Conservation (phyloP, 1,139 yeast genomes). For the Casaregolazyma suthepensis region DNA sequence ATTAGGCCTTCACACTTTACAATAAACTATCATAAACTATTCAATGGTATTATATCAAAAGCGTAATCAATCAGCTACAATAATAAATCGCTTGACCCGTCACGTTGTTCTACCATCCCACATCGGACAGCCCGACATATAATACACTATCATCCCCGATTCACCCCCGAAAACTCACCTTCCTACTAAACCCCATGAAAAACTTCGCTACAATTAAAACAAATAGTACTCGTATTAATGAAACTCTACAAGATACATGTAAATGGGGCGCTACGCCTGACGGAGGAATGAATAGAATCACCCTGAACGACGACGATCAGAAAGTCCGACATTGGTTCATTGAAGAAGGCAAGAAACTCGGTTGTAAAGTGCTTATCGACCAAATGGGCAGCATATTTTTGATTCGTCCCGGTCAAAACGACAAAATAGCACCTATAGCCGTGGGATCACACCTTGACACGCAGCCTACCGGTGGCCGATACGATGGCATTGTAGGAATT, state of each 20-base stretch:
- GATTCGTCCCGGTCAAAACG: slow-evolving; percentile 51
- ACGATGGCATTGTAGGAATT: slow-evolving; percentile 68
- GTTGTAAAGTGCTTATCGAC: slow-evolving; percentile 55
- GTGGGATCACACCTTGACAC: slow-evolving; percentile 73
- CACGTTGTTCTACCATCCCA: no score
- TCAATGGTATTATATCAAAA: no score
- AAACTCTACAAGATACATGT: slow-evolving; percentile 59
- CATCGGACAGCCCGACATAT: background rate
- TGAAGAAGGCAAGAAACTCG: slow-evolving; percentile 44
- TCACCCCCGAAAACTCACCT: background rate
- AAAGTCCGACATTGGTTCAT: slow-evolving; percentile 65
- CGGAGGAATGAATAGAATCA: slow-evolving; percentile 58
- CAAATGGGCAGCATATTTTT: slow-evolving; percentile 65
- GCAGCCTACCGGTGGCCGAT: slow-evolving; percentile 75
- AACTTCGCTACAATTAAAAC: slow-evolving; percentile 10
- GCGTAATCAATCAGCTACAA: no score
- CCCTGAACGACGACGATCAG: slow-evolving; percentile 57
- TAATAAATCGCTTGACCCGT: no score
- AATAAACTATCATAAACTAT: no score
- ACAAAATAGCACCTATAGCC: slow-evolving; percentile 49
- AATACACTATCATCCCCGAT: background rate
- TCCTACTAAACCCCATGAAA: background rate
- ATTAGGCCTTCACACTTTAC: no score
- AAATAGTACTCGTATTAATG: slow-evolving; percentile 33
- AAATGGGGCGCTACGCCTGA: slow-evolving; percentile 54